phyloP scores from a whole-genome alignment of 2,329 filamentous ascomycete species.

The Bertia moriformis region DNA sequence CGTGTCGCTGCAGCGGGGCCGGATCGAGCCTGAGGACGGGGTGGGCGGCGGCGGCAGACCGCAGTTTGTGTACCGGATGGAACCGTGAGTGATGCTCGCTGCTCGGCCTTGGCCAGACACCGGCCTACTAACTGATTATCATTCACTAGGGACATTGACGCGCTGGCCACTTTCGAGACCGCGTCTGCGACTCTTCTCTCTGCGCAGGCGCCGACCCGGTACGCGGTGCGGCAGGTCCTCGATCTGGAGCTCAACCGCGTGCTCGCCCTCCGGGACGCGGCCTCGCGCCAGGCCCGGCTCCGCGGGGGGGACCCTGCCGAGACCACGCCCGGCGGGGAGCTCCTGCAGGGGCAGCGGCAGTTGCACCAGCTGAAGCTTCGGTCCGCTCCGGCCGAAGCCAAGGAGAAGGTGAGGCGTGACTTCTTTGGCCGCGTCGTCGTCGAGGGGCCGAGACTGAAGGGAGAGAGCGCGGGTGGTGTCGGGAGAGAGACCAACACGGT shows the following conservation, averaged over 20 bases:
- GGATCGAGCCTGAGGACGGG: constrained; percentile 56
- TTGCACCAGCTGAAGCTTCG: constrained; percentile 24
- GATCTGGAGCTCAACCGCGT: constrained; percentile 78
- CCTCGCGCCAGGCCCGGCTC: constrained; percentile 51
- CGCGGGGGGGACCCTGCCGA: constrained; percentile 28
- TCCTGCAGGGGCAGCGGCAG: no score
- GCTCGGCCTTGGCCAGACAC: background rate
- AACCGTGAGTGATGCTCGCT: constrained; percentile 52
- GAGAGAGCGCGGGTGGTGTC: constrained; percentile 17
- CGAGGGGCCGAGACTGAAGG: constrained; percentile 19
- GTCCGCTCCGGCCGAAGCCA: constrained; percentile 10
- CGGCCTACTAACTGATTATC: no score
- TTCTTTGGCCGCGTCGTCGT: constrained; percentile 70
- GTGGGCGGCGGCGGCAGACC: constrained; percentile 42
- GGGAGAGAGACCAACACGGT: constrained; percentile 41
- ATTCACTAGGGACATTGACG: constrained; percentile 64
- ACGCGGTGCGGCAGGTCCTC: constrained; percentile 80
- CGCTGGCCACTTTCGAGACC: constrained; percentile 61
- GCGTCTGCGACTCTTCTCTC: constrained; percentile 34
- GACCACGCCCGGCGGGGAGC: constrained; percentile 6
- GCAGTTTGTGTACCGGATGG: constrained; percentile 82
- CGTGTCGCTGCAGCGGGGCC: constrained; percentile 65
- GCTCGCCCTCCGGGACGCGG: constrained; percentile 48
- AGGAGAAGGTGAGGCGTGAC: constrained; percentile 49
- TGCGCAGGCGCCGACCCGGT: constrained; percentile 63